Base-by-base conservation (phyloP, 163 green algal genomes). In the Scenedesmus sp. region DNA sequence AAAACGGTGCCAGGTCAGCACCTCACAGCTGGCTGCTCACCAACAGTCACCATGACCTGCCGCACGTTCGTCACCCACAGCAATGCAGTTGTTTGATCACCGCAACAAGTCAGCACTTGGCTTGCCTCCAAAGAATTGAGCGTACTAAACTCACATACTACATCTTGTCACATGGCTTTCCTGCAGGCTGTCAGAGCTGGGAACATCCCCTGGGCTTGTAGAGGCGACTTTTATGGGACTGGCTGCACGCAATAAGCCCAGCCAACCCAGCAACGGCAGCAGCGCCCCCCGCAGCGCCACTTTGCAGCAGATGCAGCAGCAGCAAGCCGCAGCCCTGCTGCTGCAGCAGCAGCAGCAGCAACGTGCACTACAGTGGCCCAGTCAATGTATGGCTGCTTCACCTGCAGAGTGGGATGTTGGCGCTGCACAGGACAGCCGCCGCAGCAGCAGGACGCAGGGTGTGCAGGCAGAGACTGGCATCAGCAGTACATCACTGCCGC, bases 191-290 rank as follows among this genome's bases (percentile, higher is more conserved):
- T 84, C 78, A 18, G 78, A 84, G 42, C 40, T 84, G 16, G 78
- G 78, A 42, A 84, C 42, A 12, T 84, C 78, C 13, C 78, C 78
- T 13, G 78, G 78, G 4, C 43, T 84, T 0, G 33, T 84, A 24
- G 78, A 84, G 22, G 78, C 78, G 18, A 42, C 78, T 33, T 84
- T 84, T 22, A 84, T 84, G 78, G 78, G 78, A 18, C 20, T 84
- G 6, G 78, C 78, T 20, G 78, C 78, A 40, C 78, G 73, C 37
- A n/a, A 51, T 4, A 18, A 44, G 18, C 35, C 35, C 73, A 51
- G 10, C 73, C n/a, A 35, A 51, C 1, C 37, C 10, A 46, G 73
- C 73, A 82, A 37, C 35, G 30, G 73, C 73, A 82, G 73, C 70
- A 81, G n/a, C 73, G 13, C 35, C 72, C 33, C 35, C 18, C 73